Conservation (phyloP, 2,329 filamentous ascomycete species). For the Colletotrichum agaves region DNA sequence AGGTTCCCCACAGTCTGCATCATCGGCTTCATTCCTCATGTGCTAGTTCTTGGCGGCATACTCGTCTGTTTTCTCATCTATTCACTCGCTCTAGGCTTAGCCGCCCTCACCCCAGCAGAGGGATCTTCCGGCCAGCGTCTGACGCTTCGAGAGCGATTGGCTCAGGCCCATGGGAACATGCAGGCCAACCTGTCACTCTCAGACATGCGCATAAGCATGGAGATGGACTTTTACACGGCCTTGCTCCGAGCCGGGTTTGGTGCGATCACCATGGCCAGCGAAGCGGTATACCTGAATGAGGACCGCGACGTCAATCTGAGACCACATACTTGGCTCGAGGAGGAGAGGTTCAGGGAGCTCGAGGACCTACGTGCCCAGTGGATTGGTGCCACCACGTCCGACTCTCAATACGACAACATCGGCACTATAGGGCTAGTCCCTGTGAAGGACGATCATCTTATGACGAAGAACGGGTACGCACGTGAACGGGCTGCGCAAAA, state of each 20-base stretch:
- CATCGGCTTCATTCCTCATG: constrained; percentile 92
- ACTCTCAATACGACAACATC: constrained; percentile 61
- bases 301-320: constrained; percentile 79
- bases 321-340: constrained; percentile 89
- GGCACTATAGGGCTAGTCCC: constrained; percentile 67
- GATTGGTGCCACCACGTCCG: constrained; percentile 57
- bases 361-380: constrained; percentile 67
- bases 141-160: constrained; percentile 69
- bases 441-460: constrained; percentile 57
- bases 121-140: constrained; percentile 46
- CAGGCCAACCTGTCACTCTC: constrained; percentile 90
- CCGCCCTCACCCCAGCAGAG: constrained; percentile 73
- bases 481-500: constrained; percentile 76
- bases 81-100: constrained; percentile 77
- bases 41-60: constrained; percentile 87
- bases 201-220: constrained; percentile 80
- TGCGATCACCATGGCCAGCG: constrained; percentile 90
- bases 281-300: constrained; percentile 95
- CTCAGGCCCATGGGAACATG: constrained; percentile 84
- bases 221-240: constrained; percentile 96
- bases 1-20: constrained; percentile 95
- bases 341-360: constrained; percentile 83
- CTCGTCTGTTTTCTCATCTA: constrained; percentile 82
- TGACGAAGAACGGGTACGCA: constrained; percentile 69
- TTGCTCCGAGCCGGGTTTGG: constrained; percentile 88